These are phyloP conservation scores for Cladophialophora yegresii DNA, from an alignment of 2,329 filamentous ascomycete genomes.

Conservation along the genomic window DNA sequence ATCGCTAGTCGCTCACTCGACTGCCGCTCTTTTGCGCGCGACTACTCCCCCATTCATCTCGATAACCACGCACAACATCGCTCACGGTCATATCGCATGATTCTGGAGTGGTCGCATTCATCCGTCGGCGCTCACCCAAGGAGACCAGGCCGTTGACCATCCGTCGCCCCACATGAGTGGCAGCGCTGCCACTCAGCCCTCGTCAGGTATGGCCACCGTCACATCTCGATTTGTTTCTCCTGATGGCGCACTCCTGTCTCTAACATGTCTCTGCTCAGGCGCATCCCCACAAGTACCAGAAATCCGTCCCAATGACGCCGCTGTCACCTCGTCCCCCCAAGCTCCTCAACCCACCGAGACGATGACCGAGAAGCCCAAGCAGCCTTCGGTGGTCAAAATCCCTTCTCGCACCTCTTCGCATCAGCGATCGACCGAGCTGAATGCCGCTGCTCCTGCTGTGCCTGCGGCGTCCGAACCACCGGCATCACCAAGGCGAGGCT, in stretches of 20 bases:
- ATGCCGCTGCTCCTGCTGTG: slow-evolving; percentile 16
- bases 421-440: slow-evolving; percentile 21
- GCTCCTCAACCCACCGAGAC: slow-evolving; percentile 24
- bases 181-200: slow-evolving; percentile 36
- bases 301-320: slow-evolving; percentile 16
- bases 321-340: slow-evolving; percentile 17
- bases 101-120: slow-evolving; percentile 13
- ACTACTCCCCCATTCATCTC: slow-evolving; percentile 10
- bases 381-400: slow-evolving; percentile 32
- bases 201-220: slow-evolving; percentile 32
- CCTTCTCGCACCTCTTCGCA: slow-evolving; percentile 35
- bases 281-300: slow-evolving; percentile 22
- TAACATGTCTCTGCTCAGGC: slow-evolving; percentile 29
- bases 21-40: slow-evolving; percentile 20
- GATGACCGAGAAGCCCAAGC: slow-evolving; percentile 32
- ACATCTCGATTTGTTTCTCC: slow-evolving; percentile 13
- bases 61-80: slow-evolving; percentile 8
- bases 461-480: slow-evolving; percentile 27
- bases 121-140: slow-evolving; percentile 24
- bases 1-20: slow-evolving; percentile 13
- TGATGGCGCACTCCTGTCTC: slow-evolving; percentile 22
- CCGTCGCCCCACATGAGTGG: slow-evolving; percentile 39
- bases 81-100: slow-evolving; percentile 20
- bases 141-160: slow-evolving; percentile 32
- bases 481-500: slow-evolving; percentile 34